A percentile compares a stretch with the other conserved stretches of the same genome.
Evolutionary conservation across 2,329 filamentous ascomycete genomes (phyloP).

Genomic region (Cordyceps cateniannulata): DNA sequence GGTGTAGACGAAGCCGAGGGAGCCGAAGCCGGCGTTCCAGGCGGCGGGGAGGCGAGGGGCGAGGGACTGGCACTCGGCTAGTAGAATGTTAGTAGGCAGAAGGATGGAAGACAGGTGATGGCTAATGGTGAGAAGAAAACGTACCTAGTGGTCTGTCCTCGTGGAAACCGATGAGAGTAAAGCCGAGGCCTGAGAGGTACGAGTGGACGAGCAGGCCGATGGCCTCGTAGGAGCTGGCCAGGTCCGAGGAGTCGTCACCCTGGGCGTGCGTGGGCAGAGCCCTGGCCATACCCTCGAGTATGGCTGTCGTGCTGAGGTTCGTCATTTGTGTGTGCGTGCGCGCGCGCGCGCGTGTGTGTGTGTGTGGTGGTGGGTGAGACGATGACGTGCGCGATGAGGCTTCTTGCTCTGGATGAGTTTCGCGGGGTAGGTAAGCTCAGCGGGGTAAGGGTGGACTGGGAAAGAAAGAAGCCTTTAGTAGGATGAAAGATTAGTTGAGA

Average conservation of each 20-base stretch:
- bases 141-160: constrained; percentile 72
- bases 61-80: constrained; percentile 44
- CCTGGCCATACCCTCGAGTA: constrained; percentile 52
- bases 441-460: no score
- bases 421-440: not conserved
- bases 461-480: not conserved
- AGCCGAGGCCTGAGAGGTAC: constrained; percentile 73
- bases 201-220: constrained; percentile 79
- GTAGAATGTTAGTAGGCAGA: not conserved
- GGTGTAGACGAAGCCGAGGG: constrained; percentile 78
- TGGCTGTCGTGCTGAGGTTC: constrained; percentile 25
- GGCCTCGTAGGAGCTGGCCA: constrained; percentile 72
- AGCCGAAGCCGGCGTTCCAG: constrained; percentile 72
- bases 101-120: not conserved
- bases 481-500: not conserved
- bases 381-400: not conserved
- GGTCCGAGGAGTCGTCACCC: constrained; percentile 50
- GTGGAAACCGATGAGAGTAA: constrained; percentile 74
- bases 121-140: no score
- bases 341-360: no score
- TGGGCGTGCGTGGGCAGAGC: constrained; percentile 49
- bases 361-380: not conserved
- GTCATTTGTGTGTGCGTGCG: constrained; percentile 12
- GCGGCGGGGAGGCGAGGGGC: constrained; percentile 61
- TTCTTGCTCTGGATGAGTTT: not conserved